A percentile compares a stretch with the other conserved stretches of the same genome.
Evolutionary conservation across 2,329 filamentous ascomycete species (phyloP).

Genomic region (Ophiostoma pallidulum): DNA sequence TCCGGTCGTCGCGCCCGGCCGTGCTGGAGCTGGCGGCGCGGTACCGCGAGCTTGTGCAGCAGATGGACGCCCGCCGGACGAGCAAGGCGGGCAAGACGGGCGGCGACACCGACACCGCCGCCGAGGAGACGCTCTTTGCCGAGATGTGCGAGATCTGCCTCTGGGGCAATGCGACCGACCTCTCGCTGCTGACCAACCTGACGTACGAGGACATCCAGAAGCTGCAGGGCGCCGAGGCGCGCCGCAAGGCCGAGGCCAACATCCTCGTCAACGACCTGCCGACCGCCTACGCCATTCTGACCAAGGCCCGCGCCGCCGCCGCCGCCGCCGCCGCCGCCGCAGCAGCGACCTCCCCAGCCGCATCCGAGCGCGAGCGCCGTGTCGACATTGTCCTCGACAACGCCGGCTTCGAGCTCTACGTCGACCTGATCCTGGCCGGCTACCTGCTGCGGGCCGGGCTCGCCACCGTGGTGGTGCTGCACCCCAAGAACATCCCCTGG

Average conservation of each 20-base stretch:
- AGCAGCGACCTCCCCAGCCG: too few species aligned
- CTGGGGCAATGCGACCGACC: conserved; percentile 94
- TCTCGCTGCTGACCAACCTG: conserved; percentile 80
- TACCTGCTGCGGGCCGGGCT: conserved; percentile 79
- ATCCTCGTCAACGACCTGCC: conserved; percentile 80
- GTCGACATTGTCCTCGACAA: conserved; percentile 97
- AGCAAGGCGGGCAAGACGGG: conserved; percentile 50
- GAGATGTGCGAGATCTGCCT: conserved; percentile 96
- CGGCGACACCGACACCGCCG: conserved; percentile 51
- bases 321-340: conserved; percentile 21
- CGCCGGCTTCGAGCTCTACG: conserved; percentile 92
- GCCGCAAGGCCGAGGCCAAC: conserved; percentile 82
- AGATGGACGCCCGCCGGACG: conserved; percentile 53
- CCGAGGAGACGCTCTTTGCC: conserved; percentile 69
- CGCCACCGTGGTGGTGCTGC: conserved; percentile 77
- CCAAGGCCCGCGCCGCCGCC: conserved; percentile 14
- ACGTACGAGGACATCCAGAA: conserved; percentile 96
- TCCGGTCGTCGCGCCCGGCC: conserved; percentile 78
- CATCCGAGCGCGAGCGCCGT: too few species aligned
- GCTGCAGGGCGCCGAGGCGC: conserved; percentile 77
- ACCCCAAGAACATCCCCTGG: conserved; percentile 94
- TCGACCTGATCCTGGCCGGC: conserved; percentile 84
- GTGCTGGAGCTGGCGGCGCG: conserved; percentile 34
- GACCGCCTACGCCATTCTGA: conserved; percentile 22
- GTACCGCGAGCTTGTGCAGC: conserved; percentile 50